phyloP scores from a whole-genome alignment of 495 filamentous ascomycete species.

The Xylona heveae region DNA sequence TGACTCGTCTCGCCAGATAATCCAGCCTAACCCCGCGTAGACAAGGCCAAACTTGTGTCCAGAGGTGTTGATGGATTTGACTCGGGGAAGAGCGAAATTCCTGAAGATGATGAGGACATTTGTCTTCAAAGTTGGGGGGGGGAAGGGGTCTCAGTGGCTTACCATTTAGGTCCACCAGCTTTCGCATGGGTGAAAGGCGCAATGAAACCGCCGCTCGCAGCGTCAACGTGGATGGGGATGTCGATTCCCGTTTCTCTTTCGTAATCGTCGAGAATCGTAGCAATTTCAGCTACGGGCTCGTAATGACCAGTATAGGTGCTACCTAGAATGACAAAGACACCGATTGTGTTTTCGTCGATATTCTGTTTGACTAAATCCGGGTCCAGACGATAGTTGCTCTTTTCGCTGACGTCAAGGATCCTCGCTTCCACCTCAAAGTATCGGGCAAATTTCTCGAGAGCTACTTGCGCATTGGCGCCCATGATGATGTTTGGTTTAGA shows the following conservation, averaged over 20 bases:
- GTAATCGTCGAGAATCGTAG: conserved; percentile 41
- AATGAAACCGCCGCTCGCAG: conserved; percentile 49
- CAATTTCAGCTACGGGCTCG: conserved; percentile 51
- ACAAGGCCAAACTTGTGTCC: conserved; percentile 61
- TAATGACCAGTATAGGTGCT: conserved; percentile 60
- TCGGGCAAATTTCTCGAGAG: conserved; percentile 48
- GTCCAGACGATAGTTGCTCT: conserved; percentile 41
- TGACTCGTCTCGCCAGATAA: conserved; percentile 48
- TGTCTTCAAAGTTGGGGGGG: background rate
- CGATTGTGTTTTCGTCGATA: conserved; percentile 62
- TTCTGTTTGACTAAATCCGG: conserved; percentile 39
- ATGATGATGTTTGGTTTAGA: conserved; percentile 53
- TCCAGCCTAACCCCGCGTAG: conserved; percentile 54
- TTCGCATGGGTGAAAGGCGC: conserved; percentile 47
- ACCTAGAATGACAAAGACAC: conserved; percentile 54
- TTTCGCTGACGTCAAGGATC: conserved; percentile 42
- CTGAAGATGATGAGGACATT: conserved; percentile 11
- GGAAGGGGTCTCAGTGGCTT: conserved; percentile 2
- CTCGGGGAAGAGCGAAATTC: conserved; percentile 49
- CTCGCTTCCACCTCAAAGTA: conserved; percentile 64
- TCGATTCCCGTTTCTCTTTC: conserved; percentile 38
- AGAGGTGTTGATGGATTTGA: conserved; percentile 54
- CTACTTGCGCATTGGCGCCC: conserved; percentile 60
- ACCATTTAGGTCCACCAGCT: conserved; percentile 38
- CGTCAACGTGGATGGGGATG: conserved; percentile 62